These are phyloP conservation scores for Suillus tomentosus DNA, from an alignment of 768 basidiomycete genomes.

Conservation along the genomic window DNA sequence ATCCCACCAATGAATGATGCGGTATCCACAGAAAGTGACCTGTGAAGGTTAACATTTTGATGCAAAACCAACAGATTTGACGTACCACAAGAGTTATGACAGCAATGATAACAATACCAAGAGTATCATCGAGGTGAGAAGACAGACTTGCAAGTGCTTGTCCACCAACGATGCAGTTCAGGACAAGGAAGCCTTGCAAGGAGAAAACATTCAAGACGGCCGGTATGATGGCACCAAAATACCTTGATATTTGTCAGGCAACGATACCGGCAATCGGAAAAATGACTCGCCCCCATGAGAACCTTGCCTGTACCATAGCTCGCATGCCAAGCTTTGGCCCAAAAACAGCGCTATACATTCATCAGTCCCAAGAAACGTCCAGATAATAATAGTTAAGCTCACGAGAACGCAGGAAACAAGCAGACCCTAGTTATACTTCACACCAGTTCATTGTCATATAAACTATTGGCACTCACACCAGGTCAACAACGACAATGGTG, in stretches of 20 bases:
- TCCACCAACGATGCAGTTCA: conserved; percentile 66
- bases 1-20: conserved; percentile 56
- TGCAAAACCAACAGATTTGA: neutral
- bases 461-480: conserved; percentile 37
- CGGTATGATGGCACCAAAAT: conserved; percentile 40
- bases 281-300: conserved; percentile 47
- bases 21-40: conserved; percentile 68
- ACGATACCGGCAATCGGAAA: neutral
- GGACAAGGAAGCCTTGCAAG: conserved; percentile 56
- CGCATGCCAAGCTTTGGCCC: conserved; percentile 57
- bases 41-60: conserved; percentile 19
- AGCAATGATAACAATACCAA: conserved; percentile 36
- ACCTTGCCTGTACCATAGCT: conserved; percentile 60
- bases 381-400: conserved; percentile 13
- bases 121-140: conserved; percentile 28
- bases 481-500: conserved; percentile 44
- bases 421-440: conserved; percentile 29
- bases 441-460: neutral
- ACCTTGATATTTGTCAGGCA: conserved; percentile 29
- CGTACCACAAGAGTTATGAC: conserved; percentile 34
- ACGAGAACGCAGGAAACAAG: conserved; percentile 42
- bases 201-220: conserved; percentile 51
- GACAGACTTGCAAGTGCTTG: conserved; percentile 57
- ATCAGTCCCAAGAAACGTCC: neutral
- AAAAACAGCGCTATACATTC: conserved; percentile 42